These are phyloP conservation scores for Eimeria necatrix DNA, from an alignment of 169 alveolate genomes.

Conservation along the genomic window DNA sequence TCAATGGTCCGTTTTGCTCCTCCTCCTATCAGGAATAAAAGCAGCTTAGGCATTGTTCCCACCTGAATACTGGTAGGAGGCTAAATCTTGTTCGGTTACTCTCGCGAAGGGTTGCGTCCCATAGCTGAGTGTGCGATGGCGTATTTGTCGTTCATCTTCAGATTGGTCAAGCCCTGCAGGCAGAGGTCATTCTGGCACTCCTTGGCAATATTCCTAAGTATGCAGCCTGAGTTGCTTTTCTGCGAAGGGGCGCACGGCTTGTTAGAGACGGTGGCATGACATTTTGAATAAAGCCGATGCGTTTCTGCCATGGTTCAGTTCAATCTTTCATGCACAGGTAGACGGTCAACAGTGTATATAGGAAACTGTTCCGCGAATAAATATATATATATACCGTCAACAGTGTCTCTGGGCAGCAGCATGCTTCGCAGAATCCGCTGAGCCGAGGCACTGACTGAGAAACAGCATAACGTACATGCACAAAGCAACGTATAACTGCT, in stretches of 20 bases:
- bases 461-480: neutral
- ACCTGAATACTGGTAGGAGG: constrained; percentile 64
- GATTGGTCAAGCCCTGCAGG: neutral
- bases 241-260: neutral
- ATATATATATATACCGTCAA: neutral
- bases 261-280: neutral
- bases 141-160: constrained; percentile 50
- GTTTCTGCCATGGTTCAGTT: neutral
- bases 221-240: too few relatives aligned
- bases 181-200: neutral
- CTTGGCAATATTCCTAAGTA: neutral
- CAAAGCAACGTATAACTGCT: neutral
- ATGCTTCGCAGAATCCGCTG: constrained; percentile 52
- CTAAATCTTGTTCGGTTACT: constrained; percentile 43
- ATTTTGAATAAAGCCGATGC: neutral
- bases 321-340: neutral
- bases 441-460: constrained; percentile 53
- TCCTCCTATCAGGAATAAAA: too few relatives aligned
- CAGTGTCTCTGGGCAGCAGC: constrained; percentile 24
- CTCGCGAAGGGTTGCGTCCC: constrained; percentile 54
- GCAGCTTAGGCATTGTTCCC: neutral
- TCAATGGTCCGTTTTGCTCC: too few relatives aligned
- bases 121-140: constrained; percentile 43
- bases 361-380: too few relatives aligned
- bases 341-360: neutral